These are phyloP conservation scores for Sorghum bicolor DNA, from an alignment of 176 grass and related monocot genomes.

Conservation along the genomic window Sorghum_bicolor_NCBIv3 NC_012871.2:7971001-7971500, in stretches of 20 bases:
- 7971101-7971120: neutral
- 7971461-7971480: neutral
- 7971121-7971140: conserved; percentile 59
- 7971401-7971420: conserved; percentile 23
- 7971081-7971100: neutral
- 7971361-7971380: conserved; percentile 82
- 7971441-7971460: neutral
- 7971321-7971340: conserved; percentile 72
- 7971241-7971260: conserved; percentile 63
- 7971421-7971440: conserved; percentile 1
- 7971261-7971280: conserved; percentile 48
- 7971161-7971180: conserved; percentile 76
- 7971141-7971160: conserved; percentile 50
- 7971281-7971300: neutral
- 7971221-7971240: conserved; percentile 65
- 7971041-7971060: neutral
- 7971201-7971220: conserved; percentile 73
- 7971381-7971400: conserved; percentile 69
- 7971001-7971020: neutral
- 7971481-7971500: neutral
- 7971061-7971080: neutral
- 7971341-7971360: conserved; percentile 81
- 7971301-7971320: conserved; percentile 12
- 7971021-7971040: neutral
- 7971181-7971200: conserved; percentile 65